Evolutionary conservation across 495 filamentous ascomycete species (phyloP).

Genomic region (Penicillium pancosmium): DNA sequence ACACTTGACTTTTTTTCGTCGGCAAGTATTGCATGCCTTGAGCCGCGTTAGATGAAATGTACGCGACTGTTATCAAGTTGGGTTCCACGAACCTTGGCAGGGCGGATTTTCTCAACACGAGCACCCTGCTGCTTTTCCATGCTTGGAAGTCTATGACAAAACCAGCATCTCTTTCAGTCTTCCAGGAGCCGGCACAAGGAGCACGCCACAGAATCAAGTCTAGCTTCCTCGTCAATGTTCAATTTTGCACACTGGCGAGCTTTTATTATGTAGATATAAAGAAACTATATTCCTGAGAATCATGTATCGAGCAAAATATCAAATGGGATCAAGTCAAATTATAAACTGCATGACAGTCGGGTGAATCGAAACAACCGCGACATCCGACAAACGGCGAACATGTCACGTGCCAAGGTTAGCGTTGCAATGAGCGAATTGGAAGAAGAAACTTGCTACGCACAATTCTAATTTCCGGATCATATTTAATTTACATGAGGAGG

Average conservation of each 20-base stretch:
- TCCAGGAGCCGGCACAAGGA: neutral
- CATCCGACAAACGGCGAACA: no score
- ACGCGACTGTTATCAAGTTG: neutral
- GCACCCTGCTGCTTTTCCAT: neutral
- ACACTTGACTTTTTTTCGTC: conserved; percentile 21
- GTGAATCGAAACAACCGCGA: no score
- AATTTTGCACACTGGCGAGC: neutral
- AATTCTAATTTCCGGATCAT: no score
- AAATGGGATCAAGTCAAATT: neutral
- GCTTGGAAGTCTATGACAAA: neutral
- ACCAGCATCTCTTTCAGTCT: neutral
- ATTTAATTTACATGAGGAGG: no score
- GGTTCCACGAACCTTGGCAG: neutral
- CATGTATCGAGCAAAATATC: neutral
- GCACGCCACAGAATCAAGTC: neutral
- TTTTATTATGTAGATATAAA: no score
- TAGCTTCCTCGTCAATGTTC: neutral
- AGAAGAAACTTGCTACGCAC: no score
- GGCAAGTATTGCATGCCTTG: conserved; percentile 17
- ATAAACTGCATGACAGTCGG: no score
- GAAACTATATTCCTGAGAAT: neutral
- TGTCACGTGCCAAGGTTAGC: no score
- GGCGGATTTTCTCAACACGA: neutral
- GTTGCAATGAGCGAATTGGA: no score
- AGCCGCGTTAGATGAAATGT: neutral